Percentiles rank a stretch among this genome's conserved stretches.
Evolutionary conservation across 441 rosid species (phyloP).

Genomic region (Pelargonium myrrhifolium): DNA sequence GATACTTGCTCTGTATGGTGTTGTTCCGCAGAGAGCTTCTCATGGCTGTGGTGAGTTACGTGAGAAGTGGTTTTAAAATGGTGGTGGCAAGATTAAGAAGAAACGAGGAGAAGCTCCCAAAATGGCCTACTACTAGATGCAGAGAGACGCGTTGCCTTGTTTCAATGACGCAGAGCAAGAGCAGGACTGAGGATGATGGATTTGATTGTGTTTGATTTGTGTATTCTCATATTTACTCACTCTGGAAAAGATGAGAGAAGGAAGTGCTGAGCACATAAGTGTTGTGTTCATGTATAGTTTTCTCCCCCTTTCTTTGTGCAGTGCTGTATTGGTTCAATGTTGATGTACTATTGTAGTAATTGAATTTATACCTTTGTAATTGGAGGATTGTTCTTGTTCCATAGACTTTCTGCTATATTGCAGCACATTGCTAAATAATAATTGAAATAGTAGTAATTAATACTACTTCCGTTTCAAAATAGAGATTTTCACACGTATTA

Average conservation of each 20-base stretch:
- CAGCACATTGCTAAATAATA: too few relatives aligned
- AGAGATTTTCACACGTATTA: too few relatives aligned
- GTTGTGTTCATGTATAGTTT: background rate
- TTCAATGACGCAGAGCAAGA: conserved; percentile 40
- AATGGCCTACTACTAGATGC: conserved; percentile 48
- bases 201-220: conserved; percentile 48
- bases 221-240: background rate
- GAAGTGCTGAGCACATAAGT: background rate
- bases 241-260: background rate
- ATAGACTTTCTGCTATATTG: too few relatives aligned
- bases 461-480: too few relatives aligned
- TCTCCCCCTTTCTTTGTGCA: background rate
- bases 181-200: conserved; percentile 32
- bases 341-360: background rate
- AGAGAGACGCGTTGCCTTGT: conserved; percentile 60
- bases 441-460: too few relatives aligned
- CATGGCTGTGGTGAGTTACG: conserved; percentile 35
- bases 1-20: background rate
- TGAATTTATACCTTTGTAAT: background rate
- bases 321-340: too few relatives aligned
- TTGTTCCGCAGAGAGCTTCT: conserved; percentile 54
- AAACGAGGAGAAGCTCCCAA: conserved; percentile 41
- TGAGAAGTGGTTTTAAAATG: conserved; percentile 52
- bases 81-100: conserved; percentile 48
- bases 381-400: too few relatives aligned